Conservation (phyloP, 768 basidiomycete species). For the Russula virescens region DNA sequence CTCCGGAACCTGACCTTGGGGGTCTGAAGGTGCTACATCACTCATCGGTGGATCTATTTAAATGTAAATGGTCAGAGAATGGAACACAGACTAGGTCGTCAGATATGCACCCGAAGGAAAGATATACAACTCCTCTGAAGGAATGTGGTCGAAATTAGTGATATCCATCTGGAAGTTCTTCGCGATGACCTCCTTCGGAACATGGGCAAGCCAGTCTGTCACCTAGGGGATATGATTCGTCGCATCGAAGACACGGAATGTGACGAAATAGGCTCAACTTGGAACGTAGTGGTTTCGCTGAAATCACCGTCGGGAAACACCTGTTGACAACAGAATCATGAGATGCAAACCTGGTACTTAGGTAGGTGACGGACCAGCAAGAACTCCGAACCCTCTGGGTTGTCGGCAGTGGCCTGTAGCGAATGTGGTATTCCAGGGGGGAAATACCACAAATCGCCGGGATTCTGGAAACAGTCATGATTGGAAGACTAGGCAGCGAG, state of each 20-base stretch:
- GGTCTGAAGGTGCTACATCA: constrained; percentile 36
- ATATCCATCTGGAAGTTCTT: constrained; percentile 33
- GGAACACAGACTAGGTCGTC: too few species aligned
- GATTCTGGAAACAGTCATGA: not conserved
- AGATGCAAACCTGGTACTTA: not conserved
- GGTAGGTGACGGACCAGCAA: constrained; percentile 28
- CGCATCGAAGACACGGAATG: not conserved
- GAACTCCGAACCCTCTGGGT: constrained; percentile 32
- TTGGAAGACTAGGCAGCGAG: not conserved
- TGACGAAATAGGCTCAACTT: constrained; percentile 23
- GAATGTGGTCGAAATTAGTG: constrained; percentile 31
- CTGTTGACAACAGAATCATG: constrained; percentile 17
- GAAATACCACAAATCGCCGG: constrained; percentile 30
- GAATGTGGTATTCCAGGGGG: constrained; percentile 36
- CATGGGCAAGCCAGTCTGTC: constrained; percentile 32
- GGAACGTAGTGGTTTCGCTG: constrained; percentile 34
- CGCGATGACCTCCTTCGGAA: constrained; percentile 36
- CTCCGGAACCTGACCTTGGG: constrained; percentile 41
- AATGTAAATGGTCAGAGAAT: not conserved
- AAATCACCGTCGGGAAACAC: constrained; percentile 36
- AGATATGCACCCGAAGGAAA: constrained; percentile 28
- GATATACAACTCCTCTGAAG: constrained; percentile 30
- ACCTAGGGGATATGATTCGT: constrained; percentile 24
- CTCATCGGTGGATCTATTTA: constrained; percentile 28
- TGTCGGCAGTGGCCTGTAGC: constrained; percentile 32